These are phyloP conservation scores for Viola odorata DNA, from an alignment of 345 rosid genomes.

Conservation along the genomic window DNA sequence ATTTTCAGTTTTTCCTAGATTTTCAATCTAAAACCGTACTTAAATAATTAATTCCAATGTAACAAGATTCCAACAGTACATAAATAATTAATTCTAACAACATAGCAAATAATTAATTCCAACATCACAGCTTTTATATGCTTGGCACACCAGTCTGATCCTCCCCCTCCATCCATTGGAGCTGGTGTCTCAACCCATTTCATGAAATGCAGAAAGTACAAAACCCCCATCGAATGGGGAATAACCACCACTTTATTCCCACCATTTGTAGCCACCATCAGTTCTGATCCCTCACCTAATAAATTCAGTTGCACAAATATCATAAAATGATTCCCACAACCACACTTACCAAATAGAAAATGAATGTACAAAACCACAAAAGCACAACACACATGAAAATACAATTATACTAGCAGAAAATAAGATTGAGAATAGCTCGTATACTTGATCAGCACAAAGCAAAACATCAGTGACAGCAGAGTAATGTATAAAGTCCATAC, in stretches of 20 bases:
- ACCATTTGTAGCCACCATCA: constrained; percentile 58
- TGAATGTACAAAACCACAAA: too few relatives aligned
- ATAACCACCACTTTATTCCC: constrained; percentile 58
- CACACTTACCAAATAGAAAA: neutral
- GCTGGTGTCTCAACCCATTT: constrained; percentile 77
- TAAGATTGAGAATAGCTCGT: too few relatives aligned
- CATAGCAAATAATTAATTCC: too few relatives aligned
- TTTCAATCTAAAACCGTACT: too few relatives aligned
- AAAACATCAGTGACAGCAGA: neutral
- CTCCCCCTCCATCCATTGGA: constrained; percentile 73
- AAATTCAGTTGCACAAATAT: constrained; percentile 12
- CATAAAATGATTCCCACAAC: constrained; percentile 1
- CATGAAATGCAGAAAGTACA: constrained; percentile 72
- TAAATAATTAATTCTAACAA: too few relatives aligned
- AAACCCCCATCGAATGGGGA: constrained; percentile 73
- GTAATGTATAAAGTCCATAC: constrained; percentile 18
- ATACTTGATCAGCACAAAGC: neutral
- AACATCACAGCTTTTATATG: constrained; percentile 57
- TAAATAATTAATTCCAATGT: too few relatives aligned
- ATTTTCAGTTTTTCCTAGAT: too few relatives aligned
- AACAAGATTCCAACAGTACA: too few relatives aligned
- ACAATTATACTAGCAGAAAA: too few relatives aligned
- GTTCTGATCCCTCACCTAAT: constrained; percentile 71
- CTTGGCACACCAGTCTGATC: constrained; percentile 61
- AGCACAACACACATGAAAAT: too few relatives aligned